Evolutionary conservation across 352 stramenopile species (phyloP), one percentile per base, ranked within the genome.

Genomic region (Saprolegnia diclina): DNA sequence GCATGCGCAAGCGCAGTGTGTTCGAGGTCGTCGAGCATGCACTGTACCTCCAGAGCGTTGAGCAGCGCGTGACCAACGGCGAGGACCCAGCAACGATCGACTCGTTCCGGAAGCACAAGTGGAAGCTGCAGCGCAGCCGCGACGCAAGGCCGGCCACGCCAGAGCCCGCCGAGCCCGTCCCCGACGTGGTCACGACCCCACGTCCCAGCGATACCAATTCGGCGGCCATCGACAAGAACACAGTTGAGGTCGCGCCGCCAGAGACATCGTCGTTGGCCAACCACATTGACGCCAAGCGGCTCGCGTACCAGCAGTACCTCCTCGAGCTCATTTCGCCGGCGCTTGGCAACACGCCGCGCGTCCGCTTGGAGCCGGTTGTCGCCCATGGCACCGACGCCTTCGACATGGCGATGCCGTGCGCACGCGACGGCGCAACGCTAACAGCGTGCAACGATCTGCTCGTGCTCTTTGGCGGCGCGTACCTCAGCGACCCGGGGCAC

Each of bases 91-190:
- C 14, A 5, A 7, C 24, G 22, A 61, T 69, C 50, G 24, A 59
- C 16, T 69, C 63, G 10, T 69, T 46, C 37, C 63, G 48, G 7
- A 69, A 69, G 46, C 29, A 69, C 63, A 69, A 69, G 21, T 69
- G 54, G 19, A 59, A 69, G 14, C 35, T 65, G 1, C 40, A 65
- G 18, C 53, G 53, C 21, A 16, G 26, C 10, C 14, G 32, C 53
- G 6, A 40, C 24, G 26, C 53, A 42, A 22, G 19, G 48, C 48
- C 16, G 42, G 7, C 42, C 42, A n/a, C 42, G 42, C 18, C 2
- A n/a, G 42, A n/a, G 42, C 2, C 29, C 29, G 29, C 29, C 29
- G 29, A 35, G 29, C 29, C 29, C 29, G 29, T 35, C 29, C 2
- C 29, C 26, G 53, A 35, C 3, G n/a, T 32, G 10, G 4, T 16